Conservation (phyloP, 768 basidiomycete species). For the Floccularia luteovirens region DNA sequence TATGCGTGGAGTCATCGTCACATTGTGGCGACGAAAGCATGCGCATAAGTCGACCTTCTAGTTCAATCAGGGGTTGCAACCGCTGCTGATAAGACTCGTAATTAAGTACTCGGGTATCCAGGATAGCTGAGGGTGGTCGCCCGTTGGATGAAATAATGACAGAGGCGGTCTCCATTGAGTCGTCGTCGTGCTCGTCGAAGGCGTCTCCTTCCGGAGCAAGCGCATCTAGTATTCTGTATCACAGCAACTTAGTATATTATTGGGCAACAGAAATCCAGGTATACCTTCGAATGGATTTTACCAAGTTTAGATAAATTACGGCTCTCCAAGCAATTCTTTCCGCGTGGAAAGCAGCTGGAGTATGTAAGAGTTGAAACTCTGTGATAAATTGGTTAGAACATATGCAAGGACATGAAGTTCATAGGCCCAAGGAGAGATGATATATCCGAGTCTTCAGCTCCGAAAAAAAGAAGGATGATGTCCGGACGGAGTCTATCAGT, state of each 20-base stretch:
- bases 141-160: slow-evolving; percentile 44
- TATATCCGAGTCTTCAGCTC: not conserved
- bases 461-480: no score
- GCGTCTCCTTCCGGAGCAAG: slow-evolving; percentile 58
- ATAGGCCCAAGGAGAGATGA: not conserved
- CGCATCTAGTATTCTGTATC: slow-evolving; percentile 62
- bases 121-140: slow-evolving; percentile 42
- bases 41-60: slow-evolving; percentile 64
- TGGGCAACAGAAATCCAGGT: slow-evolving; percentile 12
- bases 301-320: slow-evolving; percentile 84
- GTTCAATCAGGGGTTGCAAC: slow-evolving; percentile 59
- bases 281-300: slow-evolving; percentile 72
- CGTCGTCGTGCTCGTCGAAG: slow-evolving; percentile 54
- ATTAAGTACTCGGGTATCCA: slow-evolving; percentile 42
- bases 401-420: slow-evolving; percentile 1
- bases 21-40: slow-evolving; percentile 57
- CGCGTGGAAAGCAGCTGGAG: slow-evolving; percentile 67
- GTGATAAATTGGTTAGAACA: slow-evolving; percentile 7
- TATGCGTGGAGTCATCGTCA: slow-evolving; percentile 63
- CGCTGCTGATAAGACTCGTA: slow-evolving; percentile 55
- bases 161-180: slow-evolving; percentile 41
- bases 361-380: slow-evolving; percentile 84
- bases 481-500: no score
- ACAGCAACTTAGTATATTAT: slow-evolving; percentile 7
- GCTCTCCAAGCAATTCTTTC: slow-evolving; percentile 83